Evolutionary conservation across 306 rosid species (phyloP).

Genomic region (Cyclanthera cordifolia): DNA sequence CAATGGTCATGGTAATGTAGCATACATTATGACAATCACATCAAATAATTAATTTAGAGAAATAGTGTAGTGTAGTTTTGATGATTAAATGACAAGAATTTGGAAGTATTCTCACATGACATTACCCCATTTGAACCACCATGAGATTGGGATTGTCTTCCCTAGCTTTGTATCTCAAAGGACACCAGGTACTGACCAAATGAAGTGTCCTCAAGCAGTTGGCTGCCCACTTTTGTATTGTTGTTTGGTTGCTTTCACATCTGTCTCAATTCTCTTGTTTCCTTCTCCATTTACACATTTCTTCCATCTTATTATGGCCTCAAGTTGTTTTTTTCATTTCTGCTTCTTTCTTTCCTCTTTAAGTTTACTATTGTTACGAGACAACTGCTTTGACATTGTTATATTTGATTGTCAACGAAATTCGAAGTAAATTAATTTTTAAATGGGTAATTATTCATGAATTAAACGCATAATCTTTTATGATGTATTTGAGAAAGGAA

Average conservation of each 20-base stretch:
- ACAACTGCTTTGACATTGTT: neutral
- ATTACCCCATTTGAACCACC: conserved; percentile 11
- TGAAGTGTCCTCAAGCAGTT: conserved; percentile 13
- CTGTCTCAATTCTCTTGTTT: conserved; percentile 12
- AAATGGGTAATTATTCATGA: too few relatives aligned
- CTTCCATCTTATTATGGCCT: conserved; percentile 3
- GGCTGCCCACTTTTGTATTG: conserved; percentile 7
- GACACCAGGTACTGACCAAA: conserved; percentile 13
- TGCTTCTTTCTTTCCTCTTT: too few relatives aligned
- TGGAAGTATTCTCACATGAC: conserved; percentile 8
- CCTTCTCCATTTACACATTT: neutral
- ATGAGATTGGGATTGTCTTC: conserved; percentile 5
- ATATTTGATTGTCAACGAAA: neutral
- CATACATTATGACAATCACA: neutral
- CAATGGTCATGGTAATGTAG: neutral
- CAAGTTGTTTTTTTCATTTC: too few relatives aligned
- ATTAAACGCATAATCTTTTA: too few relatives aligned
- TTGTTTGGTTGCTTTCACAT: conserved; percentile 10
- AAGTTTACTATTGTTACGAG: neutral
- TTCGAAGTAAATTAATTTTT: too few relatives aligned
- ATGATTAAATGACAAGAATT: neutral
- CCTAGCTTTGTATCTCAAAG: neutral
- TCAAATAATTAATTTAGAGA: neutral
- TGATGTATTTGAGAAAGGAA: too few relatives aligned
- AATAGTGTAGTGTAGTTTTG: neutral